Evolutionary conservation across 176 grass and related monocot genomes (phyloP), one percentile per base, ranked within the genome.

Genomic region (Eragrostis nindensis): DNA sequence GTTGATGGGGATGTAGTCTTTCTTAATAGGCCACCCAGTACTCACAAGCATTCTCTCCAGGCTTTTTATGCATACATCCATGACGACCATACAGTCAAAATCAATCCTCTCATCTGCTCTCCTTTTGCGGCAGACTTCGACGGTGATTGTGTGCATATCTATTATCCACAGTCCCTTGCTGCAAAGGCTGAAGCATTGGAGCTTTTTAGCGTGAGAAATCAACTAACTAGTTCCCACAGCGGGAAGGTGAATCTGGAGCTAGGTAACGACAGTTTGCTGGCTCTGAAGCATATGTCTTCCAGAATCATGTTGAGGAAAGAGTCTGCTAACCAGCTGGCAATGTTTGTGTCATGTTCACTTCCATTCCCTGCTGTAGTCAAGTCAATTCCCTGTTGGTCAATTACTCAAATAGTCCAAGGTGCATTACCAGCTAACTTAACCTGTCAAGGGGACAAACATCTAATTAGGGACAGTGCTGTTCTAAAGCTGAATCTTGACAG

Each of bases 181-280:
- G 95, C 95, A 62, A 98, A 98, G 64, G 95, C 95, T 18, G 95
- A 98, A 85, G 95, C 90, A 1, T 40, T 89, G n/a, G 92, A 98
- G 76, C 85, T 98, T 66, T 98, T 98, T 68, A 98, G 95, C 3
- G 95, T 98, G 5, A 86, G 89, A 62, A 92, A 84, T 15, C 95
- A 98, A 18, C 52, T 95, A 7, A 81, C 76, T 21, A 95, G 91
- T 63, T 95, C 92, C 2, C 93, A 95, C 78, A 93, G 70, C 47
- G 92, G 96, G 38, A 91, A 86, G 8, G 75, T 98, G 8, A 95
- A 92, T 80, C 76, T 95, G 42, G 88, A 98, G 78, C 76, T 98
- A 36, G 82, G 81, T 52, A 91, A 91, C 60, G 96, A 98, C 76
- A 75, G 86, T 45, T 83, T 95, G 53, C 67, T 98, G 10, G 86